Percentiles rank a stretch among this genome's conserved stretches.
Conservation (phyloP, 176 grass and related monocot species). For the Lolium multiflorum region DNA sequence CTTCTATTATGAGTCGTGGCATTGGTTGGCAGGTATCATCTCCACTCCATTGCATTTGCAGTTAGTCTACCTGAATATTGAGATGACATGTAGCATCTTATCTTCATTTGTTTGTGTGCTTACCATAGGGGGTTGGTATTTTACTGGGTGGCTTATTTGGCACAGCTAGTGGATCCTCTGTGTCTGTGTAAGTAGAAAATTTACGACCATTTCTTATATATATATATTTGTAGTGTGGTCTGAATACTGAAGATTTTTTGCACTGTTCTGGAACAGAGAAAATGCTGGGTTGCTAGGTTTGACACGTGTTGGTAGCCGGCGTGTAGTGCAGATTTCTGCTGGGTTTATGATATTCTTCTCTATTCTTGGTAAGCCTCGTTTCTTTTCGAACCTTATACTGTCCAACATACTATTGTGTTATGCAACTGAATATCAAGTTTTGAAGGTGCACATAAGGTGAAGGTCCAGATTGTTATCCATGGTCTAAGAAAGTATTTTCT, state of each 20-base stretch:
- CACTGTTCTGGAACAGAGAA: conserved; percentile 65
- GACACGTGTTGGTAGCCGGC: conserved; percentile 83
- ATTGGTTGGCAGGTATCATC: conserved; percentile 89
- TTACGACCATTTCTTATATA: background rate
- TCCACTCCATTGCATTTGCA: background rate
- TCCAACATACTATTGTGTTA: background rate
- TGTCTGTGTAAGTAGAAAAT: conserved; percentile 70
- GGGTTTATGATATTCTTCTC: conserved; percentile 99
- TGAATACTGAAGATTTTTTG: conserved; percentile 26
- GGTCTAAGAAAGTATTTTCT: no score
- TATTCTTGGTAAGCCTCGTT: conserved; percentile 66
- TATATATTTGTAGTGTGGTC: background rate
- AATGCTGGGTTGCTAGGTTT: conserved; percentile 89
- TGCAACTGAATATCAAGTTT: background rate
- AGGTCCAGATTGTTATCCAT: background rate
- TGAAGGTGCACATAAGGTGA: background rate
- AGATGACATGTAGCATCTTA: background rate
- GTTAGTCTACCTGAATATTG: conserved; percentile 19
- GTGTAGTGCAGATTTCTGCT: conserved; percentile 88
- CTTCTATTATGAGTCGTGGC: conserved; percentile 90
- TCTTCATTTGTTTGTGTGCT: background rate
- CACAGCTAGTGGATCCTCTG: conserved; percentile 77
- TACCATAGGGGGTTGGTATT: conserved; percentile 75
- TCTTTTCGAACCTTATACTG: conserved; percentile 2
- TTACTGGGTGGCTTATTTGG: conserved; percentile 82